Evolutionary conservation across 2,329 filamentous ascomycete genomes (phyloP).

Genomic region (Exophiala alcalophila): DNA sequence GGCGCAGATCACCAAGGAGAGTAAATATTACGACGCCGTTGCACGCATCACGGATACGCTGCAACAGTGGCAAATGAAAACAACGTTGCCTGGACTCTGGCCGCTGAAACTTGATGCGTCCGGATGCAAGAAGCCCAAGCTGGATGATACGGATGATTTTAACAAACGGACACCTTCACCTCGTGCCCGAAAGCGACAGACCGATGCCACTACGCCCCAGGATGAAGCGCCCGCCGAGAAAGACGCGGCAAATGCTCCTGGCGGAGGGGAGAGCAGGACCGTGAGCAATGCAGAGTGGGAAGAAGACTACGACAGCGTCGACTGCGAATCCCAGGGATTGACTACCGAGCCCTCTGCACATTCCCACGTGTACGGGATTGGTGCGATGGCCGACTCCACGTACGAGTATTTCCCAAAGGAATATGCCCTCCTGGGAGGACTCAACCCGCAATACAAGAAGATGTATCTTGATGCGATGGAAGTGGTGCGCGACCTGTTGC

Average conservation of each 20-base stretch:
- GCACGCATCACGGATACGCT: constrained; percentile 80
- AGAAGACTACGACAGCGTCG: constrained; percentile 25
- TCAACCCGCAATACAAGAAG: constrained; percentile 40
- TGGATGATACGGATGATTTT: background rate
- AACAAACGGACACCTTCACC: background rate
- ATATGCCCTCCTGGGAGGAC: constrained; percentile 46
- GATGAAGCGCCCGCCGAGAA: constrained; percentile 1
- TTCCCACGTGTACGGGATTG: constrained; percentile 43
- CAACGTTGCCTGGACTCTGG: constrained; percentile 74
- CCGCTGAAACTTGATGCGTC: constrained; percentile 73
- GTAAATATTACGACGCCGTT: constrained; percentile 86
- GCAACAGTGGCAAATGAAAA: constrained; percentile 68
- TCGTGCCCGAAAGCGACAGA: constrained; percentile 16
- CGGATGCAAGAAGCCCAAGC: constrained; percentile 61
- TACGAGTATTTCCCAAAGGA: constrained; percentile 54
- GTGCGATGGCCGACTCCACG: constrained; percentile 47
- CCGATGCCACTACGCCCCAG: constrained; percentile 18
- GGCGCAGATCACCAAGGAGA: constrained; percentile 75
- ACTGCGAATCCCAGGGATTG: constrained; percentile 43
- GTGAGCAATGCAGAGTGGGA: constrained; percentile 1
- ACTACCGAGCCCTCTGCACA: constrained; percentile 35
- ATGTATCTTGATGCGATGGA: constrained; percentile 46
- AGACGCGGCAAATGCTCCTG: constrained; percentile 12
- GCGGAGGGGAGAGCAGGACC: background rate
- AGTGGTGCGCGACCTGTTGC: constrained; percentile 39